Evolutionary conservation across 345 rosid species (phyloP).

Genomic region (Camelina sativa): DNA sequence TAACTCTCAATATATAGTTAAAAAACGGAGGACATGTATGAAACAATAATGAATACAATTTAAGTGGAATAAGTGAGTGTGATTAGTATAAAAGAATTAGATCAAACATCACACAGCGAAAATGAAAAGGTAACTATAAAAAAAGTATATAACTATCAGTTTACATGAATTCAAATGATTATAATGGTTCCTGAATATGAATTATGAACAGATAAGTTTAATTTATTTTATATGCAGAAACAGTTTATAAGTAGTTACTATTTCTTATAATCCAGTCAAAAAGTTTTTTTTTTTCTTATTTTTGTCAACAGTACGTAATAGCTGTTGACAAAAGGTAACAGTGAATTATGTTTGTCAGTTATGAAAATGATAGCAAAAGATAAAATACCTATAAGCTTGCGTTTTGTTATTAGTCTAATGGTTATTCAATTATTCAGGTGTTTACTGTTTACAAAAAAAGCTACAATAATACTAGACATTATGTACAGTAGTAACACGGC

Average conservation of each 20-base stretch:
- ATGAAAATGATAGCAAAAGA: not conserved
- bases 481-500: constrained; percentile 7
- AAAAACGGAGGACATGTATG: not conserved
- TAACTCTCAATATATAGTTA: not conserved
- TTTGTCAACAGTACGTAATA: not conserved
- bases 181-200: not conserved
- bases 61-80: not conserved
- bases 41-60: not conserved
- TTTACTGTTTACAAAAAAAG: constrained; percentile 6
- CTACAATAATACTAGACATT: constrained; percentile 22
- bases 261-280: not conserved
- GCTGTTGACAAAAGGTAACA: constrained; percentile 16
- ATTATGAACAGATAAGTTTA: not conserved
- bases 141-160: not conserved
- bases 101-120: not conserved
- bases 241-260: not conserved
- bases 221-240: not conserved
- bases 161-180: not conserved
- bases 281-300: not conserved
- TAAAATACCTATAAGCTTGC: not conserved
- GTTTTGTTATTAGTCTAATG: not conserved
- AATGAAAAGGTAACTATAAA: not conserved
- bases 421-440: constrained; percentile 1
- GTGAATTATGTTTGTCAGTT: not conserved
- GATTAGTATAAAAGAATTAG: not conserved